A percentile compares a stretch with the other conserved stretches of the same genome.
phyloP scores from a whole-genome alignment of 176 grass and related monocot species.

The Panicum miliaceum region DNA sequence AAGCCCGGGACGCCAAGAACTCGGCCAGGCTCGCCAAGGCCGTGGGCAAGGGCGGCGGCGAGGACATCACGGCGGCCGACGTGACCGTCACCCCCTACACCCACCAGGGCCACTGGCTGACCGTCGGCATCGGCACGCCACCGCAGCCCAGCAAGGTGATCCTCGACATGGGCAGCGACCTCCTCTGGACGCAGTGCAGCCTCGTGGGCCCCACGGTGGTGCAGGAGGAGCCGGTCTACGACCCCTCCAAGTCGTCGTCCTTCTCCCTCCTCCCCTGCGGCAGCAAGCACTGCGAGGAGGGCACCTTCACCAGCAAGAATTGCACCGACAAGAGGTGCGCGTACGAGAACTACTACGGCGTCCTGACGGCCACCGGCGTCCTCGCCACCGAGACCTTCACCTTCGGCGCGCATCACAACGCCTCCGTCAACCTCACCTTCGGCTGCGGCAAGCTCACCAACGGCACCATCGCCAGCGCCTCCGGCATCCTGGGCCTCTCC shows the following conservation, averaged over 20 bases:
- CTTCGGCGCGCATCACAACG: conserved; percentile 24
- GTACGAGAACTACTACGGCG: conserved; percentile 54
- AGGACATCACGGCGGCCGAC: neutral
- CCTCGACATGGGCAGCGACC: conserved; percentile 59
- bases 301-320: conserved; percentile 17
- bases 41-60: neutral
- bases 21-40: neutral
- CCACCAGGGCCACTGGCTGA: conserved; percentile 25
- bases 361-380: conserved; percentile 37
- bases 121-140: conserved; percentile 60
- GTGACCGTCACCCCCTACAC: conserved; percentile 22
- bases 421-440: conserved; percentile 37
- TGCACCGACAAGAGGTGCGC: conserved; percentile 46
- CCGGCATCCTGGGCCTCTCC: conserved; percentile 40
- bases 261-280: conserved; percentile 53
- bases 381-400: conserved; percentile 63
- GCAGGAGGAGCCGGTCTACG: conserved; percentile 46
- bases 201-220: conserved; percentile 17
- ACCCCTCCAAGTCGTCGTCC: conserved; percentile 46
- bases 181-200: conserved; percentile 67
- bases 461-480: neutral
- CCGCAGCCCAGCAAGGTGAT: conserved; percentile 43
- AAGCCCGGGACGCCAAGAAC: conserved; percentile 1
- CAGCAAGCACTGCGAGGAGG: conserved; percentile 53
- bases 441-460: conserved; percentile 43